Conservation (phyloP, 371 early-diverging fungal species). For the Mycotypha africana region DNA sequence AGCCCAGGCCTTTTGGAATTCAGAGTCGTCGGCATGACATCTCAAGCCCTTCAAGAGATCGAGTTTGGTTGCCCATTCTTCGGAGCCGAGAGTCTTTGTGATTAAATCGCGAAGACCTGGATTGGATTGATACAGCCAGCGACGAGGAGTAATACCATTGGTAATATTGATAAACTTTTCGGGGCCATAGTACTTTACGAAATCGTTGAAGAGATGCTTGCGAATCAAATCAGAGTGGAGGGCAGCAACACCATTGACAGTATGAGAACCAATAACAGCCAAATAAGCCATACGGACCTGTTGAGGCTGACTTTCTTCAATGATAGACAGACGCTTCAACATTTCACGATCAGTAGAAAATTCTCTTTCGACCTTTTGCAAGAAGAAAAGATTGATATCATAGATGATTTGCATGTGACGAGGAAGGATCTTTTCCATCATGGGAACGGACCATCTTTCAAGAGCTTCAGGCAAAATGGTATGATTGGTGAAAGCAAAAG, state of each 20-base stretch:
- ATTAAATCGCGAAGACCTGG: slow-evolving; percentile 76
- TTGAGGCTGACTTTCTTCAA: slow-evolving; percentile 85
- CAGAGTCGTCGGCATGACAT: slow-evolving; percentile 49
- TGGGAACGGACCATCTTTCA: slow-evolving; percentile 91
- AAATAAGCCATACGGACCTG: slow-evolving; percentile 82
- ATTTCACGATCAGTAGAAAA: slow-evolving; percentile 85
- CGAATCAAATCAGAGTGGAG: slow-evolving; percentile 87
- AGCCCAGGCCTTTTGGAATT: slow-evolving; percentile 79
- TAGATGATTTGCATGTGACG: slow-evolving; percentile 93
- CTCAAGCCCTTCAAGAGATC: slow-evolving; percentile 56
- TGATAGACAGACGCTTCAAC: slow-evolving; percentile 81
- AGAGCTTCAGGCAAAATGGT: slow-evolving; percentile 94
- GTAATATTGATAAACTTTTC: slow-evolving; percentile 89
- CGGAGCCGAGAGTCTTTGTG: slow-evolving; percentile 64
- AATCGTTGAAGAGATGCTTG: slow-evolving; percentile 77
- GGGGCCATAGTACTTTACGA: slow-evolving; percentile 77
- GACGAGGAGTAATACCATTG: slow-evolving; percentile 89
- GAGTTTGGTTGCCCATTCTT: slow-evolving; percentile 65
- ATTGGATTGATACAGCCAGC: slow-evolving; percentile 93
- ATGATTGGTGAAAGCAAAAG: slow-evolving; percentile 94
- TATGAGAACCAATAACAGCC: slow-evolving; percentile 73
- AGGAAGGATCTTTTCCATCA: slow-evolving; percentile 82
- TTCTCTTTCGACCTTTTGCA: slow-evolving; percentile 79
- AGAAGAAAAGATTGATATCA: slow-evolving; percentile 92
- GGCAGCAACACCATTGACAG: slow-evolving; percentile 90